These are phyloP conservation scores for Penicillium coffeae DNA, from an alignment of 495 filamentous ascomycete genomes.

Conservation along the genomic window DNA sequence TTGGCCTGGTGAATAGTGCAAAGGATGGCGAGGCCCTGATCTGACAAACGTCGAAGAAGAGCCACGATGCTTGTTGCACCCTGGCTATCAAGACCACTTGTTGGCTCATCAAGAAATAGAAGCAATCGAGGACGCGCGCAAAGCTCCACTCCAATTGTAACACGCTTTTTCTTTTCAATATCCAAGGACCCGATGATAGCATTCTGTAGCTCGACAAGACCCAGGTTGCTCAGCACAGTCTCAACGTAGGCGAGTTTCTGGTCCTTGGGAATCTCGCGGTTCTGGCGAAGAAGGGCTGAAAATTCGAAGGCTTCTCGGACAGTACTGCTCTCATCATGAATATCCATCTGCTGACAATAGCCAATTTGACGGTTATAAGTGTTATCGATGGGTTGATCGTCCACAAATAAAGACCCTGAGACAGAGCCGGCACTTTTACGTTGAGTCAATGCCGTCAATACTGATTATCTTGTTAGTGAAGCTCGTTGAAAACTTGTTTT, in stretches of 20 bases:
- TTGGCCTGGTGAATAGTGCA: conserved; percentile 71
- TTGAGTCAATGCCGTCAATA: conserved; percentile 74
- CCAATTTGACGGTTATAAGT: conserved; percentile 77
- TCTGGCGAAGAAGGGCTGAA: conserved; percentile 77
- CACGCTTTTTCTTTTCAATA: conserved; percentile 56
- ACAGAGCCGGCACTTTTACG: conserved; percentile 76
- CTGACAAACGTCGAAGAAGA: conserved; percentile 66
- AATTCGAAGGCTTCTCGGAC: conserved; percentile 86
- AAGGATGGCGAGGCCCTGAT: conserved; percentile 59
- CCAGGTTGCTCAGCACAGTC: conserved; percentile 71
- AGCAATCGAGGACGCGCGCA: conserved; percentile 69
- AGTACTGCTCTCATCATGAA: conserved; percentile 78
- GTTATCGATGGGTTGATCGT: conserved; percentile 60
- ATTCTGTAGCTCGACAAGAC: conserved; percentile 78
- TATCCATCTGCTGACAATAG: conserved; percentile 84
- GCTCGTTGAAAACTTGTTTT: neutral
- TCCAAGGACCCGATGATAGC: conserved; percentile 76
- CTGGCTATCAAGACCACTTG: conserved; percentile 71
- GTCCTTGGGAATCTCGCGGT: conserved; percentile 54
- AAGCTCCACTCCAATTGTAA: conserved; percentile 82
- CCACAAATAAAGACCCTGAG: conserved; percentile 66
- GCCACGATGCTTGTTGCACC: conserved; percentile 67
- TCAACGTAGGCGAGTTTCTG: conserved; percentile 84
- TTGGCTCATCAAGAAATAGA: conserved; percentile 70
- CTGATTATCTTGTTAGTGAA: conserved; percentile 6